Evolutionary conservation across 139 green algal genomes (phyloP), one percentile per base, ranked within the genome.

Genomic region (Chlorella sorokiniana): DNA sequence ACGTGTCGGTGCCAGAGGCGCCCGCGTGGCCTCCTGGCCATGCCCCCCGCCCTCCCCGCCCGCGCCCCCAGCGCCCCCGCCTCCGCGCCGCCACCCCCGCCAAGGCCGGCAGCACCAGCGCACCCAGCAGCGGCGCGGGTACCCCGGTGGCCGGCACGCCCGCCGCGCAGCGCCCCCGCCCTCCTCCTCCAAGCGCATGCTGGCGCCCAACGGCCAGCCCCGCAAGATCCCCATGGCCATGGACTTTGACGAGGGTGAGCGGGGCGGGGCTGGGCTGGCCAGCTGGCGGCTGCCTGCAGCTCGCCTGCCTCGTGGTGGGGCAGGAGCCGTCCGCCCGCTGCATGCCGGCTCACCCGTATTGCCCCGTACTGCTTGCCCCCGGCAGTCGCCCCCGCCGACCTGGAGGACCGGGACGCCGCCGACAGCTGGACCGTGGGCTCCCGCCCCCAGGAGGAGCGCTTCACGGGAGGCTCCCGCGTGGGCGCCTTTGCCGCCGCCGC

Each of bases 151-250:
- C 71, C 11, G 44, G 37, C 38, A 59, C 70, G 0, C 63, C 79
- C 11, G 62, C 74, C 18, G 37, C 67, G 3, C 77, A 64, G 1
- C 74, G 79, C 82, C 84, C 16, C 81, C 77, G 23, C 85, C 81
- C 40, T 75, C 65, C 61, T 83, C 81, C 69, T 75, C 85, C 68
- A 86, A 86, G 54, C 88, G 94, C 63, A 87, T 94, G 33, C 81
- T 98, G 37, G 93, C 94, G 18, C 90, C 93, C 51, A 97, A 96
- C 81, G 94, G 94, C 0, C 94, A 98, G 88, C 94, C 94, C 0
- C 86, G 94, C 51, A 98, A 98, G 88, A 85, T 97, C 62, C 91
- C 92, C 23, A 80, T 91, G 35, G 84, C 92, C 40, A 77, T 93
- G 78, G 72, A 88, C 79, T 84, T 88, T 51, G 62, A 86, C 67